Base-by-base conservation (phyloP, 805 yeast species). In the Alloascoidea africana region DNA sequence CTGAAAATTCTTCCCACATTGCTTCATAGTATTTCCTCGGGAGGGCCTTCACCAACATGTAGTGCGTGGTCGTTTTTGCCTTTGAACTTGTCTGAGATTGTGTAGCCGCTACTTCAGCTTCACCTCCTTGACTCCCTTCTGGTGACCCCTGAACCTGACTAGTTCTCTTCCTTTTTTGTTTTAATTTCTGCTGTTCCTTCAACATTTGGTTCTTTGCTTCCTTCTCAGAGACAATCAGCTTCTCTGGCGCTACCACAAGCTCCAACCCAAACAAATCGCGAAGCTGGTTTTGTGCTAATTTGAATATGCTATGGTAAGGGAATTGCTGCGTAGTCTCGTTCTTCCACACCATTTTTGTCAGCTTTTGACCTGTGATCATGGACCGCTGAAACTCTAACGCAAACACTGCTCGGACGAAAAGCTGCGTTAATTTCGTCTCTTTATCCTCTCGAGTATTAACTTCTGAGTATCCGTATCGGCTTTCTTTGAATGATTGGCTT, bases 241-340 rank as follows among this genome's bases (percentile, higher is more conserved):
- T 23, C n/a, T 23, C 30, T 8, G 30, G 30, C n/a, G 30, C 30
- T 23, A 8, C 30, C 16, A 6, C 15, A 3, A 39, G 23, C 32
- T 39, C 39, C 36, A 39, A 27, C 3, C 41, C 41, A 36, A 39
- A 39, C 5, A 8, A 27, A n/a, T 16, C 36, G n/a, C 17, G 6
- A 6, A 39, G 18, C 4, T 15, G 23, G 5, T 23, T 17, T 17
- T 39, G 38, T 3, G 39, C 39, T n/a, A 15, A 33, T 13, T 14
- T 23, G 36, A 37, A 6, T 2, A 39, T 32, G 30, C 13, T 23
- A 23, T 23, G 13, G n/a, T 23, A 23, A 23, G 30, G 8, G 30
- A 23, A 23, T 8, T 8, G 8, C n/a, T n/a, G 8, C n/a, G 30
- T 23, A 8, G 30, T 8, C n/a, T 23, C 30, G n/a, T 23, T 23